A percentile compares a stretch with the other conserved stretches of the same genome.
Evolutionary conservation across 176 grass and related monocot species (phyloP).

Genomic region (Poa pratensis): DNA sequence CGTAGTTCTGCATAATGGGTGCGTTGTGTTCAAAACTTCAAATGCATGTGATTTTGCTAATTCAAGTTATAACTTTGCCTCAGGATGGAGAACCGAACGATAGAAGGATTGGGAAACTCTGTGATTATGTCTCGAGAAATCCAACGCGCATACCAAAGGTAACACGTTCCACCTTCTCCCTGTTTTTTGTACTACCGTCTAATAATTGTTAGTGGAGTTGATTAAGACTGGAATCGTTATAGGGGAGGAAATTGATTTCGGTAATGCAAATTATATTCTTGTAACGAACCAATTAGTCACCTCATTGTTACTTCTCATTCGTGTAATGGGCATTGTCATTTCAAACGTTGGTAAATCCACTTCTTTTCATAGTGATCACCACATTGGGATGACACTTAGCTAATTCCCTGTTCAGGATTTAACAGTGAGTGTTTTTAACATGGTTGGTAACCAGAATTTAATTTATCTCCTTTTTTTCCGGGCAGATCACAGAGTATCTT

Average conservation of each 20-base stretch:
- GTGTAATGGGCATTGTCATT: background rate
- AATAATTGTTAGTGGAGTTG: background rate
- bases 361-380: background rate
- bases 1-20: background rate
- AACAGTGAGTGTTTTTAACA: background rate
- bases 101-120: conserved; percentile 87
- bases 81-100: conserved; percentile 94
- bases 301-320: background rate
- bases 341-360: background rate
- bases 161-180: background rate
- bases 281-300: background rate
- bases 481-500: conserved; percentile 82
- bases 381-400: conserved; percentile 3
- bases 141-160: conserved; percentile 84
- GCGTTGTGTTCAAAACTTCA: background rate
- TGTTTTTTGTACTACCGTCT: background rate
- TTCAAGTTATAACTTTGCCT: conserved; percentile 22
- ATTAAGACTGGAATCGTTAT: background rate
- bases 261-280: background rate
- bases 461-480: conserved; percentile 13
- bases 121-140: conserved; percentile 93
- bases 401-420: conserved; percentile 11
- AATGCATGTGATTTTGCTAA: conserved; percentile 24
- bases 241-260: background rate
- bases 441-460: background rate